Evolutionary conservation across 495 filamentous ascomycete genomes (phyloP), one percentile per base, ranked within the genome.

Genomic region (Trichoderma virens): DNA sequence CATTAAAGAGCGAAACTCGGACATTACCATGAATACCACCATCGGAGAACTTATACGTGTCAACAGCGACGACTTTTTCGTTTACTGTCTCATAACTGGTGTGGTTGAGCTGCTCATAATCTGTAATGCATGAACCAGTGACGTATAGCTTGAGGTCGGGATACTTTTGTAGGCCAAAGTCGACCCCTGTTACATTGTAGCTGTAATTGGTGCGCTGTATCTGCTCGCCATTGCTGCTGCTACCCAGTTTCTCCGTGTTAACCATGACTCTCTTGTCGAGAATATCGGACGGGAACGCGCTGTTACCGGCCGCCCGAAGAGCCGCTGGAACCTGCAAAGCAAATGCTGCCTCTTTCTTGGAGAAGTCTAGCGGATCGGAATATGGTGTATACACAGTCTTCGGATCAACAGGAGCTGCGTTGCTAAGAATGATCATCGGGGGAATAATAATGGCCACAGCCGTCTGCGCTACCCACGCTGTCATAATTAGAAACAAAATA

Each of bases 101-200:
- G 7, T 47, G 6, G n/a, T n/a, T 7, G 45, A 65, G 65, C 68
- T 67, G 71, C 2, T 35, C 30, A 59, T 77, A 77, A 6, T 77
- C 74, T 16, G 74, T 77, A 14, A 63, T 31, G 65, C 75, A 77
- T 2, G 75, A 74, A 47, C 75, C 75, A 3, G 31, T 60, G 54
- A 77, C 71, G 6, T 65, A 68, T 27, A 77, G 68, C 9, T 43
- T 65, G 30, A 77, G 69, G 8, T 60, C 69, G 2, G 74, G 70
- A 34, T 56, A 68, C 30, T 68, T 63, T 56, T 76, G 75, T 23
- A 78, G 62, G 1, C 75, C 75, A 34, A 78, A 67, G 63, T 78
- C 75, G 20, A 64, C 64, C 31, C 69, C 75, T 14, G 62, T 71
- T 60, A 71, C 69, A 32, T 47, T 61, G 65, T 78, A 78, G 23